Evolutionary conservation across 352 stramenopile species (phyloP).

Genomic region (Blastocystis sp.): DNA sequence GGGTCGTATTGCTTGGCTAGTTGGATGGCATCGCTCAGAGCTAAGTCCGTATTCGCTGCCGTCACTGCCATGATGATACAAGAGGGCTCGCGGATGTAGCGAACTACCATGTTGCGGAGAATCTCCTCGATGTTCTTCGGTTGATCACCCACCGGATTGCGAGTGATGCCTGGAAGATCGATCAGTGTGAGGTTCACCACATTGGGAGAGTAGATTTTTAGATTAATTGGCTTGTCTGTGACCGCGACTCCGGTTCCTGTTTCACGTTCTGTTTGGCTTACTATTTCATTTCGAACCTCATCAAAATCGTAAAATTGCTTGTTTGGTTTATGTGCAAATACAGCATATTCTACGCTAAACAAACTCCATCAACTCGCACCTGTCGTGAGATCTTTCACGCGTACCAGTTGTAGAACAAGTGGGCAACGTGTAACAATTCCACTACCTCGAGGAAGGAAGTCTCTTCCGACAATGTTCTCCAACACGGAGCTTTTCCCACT

Average conservation of each 20-base stretch:
- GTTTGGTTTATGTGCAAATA: slow-evolving; percentile 93
- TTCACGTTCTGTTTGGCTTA: slow-evolving; percentile 90
- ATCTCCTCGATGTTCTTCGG: slow-evolving; percentile 98
- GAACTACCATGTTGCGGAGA: slow-evolving; percentile 95
- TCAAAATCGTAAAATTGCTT: slow-evolving; percentile 90
- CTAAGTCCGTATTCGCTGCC: slow-evolving; percentile 94
- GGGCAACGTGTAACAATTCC: slow-evolving; percentile 96
- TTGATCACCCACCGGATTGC: slow-evolving; percentile 94
- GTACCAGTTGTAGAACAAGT: slow-evolving; percentile 92
- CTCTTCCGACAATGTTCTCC: slow-evolving; percentile 85
- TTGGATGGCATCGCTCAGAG: slow-evolving; percentile 96
- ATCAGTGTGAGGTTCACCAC: slow-evolving; percentile 98
- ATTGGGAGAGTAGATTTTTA: slow-evolving; percentile 94
- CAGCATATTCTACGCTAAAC: slow-evolving; percentile 83
- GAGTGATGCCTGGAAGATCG: slow-evolving; percentile 94
- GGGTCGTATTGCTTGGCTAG: slow-evolving; percentile 85
- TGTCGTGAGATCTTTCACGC: slow-evolving; percentile 33
- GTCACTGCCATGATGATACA: slow-evolving; percentile 98
- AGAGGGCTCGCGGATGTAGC: slow-evolving; percentile 97
- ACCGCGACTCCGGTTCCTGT: slow-evolving; percentile 75
- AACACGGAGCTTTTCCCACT: slow-evolving; percentile 90
- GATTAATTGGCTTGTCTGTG: slow-evolving; percentile 92
- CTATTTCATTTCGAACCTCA: slow-evolving; percentile 93
- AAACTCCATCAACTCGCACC: not conserved
- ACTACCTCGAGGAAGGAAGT: slow-evolving; percentile 89